Base-by-base conservation (phyloP, 352 stramenopile species). In the Globisporangium canariense region DNA sequence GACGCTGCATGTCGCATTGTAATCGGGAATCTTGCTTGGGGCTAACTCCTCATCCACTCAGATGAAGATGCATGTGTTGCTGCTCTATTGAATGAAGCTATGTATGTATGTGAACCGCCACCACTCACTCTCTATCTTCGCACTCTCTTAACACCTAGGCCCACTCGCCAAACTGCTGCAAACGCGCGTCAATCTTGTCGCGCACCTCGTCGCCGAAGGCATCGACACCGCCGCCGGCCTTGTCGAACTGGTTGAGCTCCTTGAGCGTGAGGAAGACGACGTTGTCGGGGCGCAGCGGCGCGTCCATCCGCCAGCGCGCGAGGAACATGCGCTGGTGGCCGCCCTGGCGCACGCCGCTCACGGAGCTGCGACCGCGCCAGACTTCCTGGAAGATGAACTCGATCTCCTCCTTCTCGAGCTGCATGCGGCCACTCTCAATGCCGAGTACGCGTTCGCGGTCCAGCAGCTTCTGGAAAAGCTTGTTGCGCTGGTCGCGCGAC, bases 371-470 rank as follows among this genome's bases (percentile, higher is more conserved):
- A 4, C 86, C 81, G 18, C 79, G 83, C 84, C 89, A 97, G 49
- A 97, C 77, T 52, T 94, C 79, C 66, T 93, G 85, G 70, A 91
- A 90, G 16, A 97, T 69, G 58, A 93, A 97, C 66, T 96, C 86
- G 28, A 97, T 76, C 55, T 96, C 89, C 58, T 96, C 88, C 72
- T 93, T 90, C 67, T 90, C 79, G 8, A 92, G 71, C 52, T 86
- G 74, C 50, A 93, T 79, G 49, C 83, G 81, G 53, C 75, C 70
- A 53, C 73, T 75, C 43, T 83, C 75, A 28, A 89, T 68, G 64
- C 82, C 81, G n/a, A 88, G 54, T 34, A 76, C 61, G 38, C 81
- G 77, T 68, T 97, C 83, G 40, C 87, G 86, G 58, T 94, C 79
- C 58, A 91, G 81, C 49, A 92, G 69, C 64, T 88, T 89, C 65